Percentiles rank a stretch among this genome's conserved stretches.
Conservation (phyloP, 768 basidiomycete genomes). For the Pulveroboletus sp. region DNA sequence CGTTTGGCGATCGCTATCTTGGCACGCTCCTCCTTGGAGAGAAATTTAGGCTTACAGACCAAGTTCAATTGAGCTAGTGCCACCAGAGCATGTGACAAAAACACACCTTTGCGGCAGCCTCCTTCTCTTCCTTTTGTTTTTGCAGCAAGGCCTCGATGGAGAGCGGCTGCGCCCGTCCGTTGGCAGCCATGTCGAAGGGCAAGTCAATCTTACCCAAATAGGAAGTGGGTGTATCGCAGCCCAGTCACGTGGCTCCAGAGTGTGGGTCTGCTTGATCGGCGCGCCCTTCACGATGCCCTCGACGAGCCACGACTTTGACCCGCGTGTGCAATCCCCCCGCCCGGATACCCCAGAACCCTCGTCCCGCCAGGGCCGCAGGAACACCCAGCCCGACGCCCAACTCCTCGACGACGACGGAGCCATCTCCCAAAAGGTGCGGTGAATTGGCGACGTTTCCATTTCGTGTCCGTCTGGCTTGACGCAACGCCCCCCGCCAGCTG, state of each 20-base stretch:
- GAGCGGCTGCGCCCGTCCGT: slow-evolving; percentile 57
- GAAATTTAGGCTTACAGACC: slow-evolving; percentile 82
- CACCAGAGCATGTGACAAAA: background rate
- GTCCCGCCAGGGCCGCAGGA: slow-evolving; percentile 56
- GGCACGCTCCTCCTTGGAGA: slow-evolving; percentile 89
- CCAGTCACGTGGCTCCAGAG: too few relatives aligned
- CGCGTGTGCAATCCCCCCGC: slow-evolving; percentile 44
- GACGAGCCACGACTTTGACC: slow-evolving; percentile 5
- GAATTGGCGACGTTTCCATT: too few relatives aligned
- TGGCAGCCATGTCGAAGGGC: slow-evolving; percentile 37
- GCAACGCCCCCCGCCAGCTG: slow-evolving; percentile 49
- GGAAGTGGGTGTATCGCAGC: background rate
- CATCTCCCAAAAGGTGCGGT: slow-evolving; percentile 57
- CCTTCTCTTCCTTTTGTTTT: slow-evolving; percentile 85
- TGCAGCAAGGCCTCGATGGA: slow-evolving; percentile 86
- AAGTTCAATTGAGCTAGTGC: background rate
- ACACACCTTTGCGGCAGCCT: slow-evolving; percentile 81
- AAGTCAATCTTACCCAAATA: slow-evolving; percentile 7
- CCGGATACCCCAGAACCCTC: slow-evolving; percentile 62
- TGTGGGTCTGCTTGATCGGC: slow-evolving; percentile 19
- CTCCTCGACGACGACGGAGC: slow-evolving; percentile 69
- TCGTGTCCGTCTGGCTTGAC: too few relatives aligned
- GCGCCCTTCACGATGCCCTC: slow-evolving; percentile 13
- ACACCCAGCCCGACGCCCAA: slow-evolving; percentile 44
- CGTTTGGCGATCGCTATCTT: slow-evolving; percentile 85